Percentiles rank a stretch among this genome's conserved stretches.
Evolutionary conservation across 345 rosid genomes (phyloP).

Genomic region (Luvunga scandens): DNA sequence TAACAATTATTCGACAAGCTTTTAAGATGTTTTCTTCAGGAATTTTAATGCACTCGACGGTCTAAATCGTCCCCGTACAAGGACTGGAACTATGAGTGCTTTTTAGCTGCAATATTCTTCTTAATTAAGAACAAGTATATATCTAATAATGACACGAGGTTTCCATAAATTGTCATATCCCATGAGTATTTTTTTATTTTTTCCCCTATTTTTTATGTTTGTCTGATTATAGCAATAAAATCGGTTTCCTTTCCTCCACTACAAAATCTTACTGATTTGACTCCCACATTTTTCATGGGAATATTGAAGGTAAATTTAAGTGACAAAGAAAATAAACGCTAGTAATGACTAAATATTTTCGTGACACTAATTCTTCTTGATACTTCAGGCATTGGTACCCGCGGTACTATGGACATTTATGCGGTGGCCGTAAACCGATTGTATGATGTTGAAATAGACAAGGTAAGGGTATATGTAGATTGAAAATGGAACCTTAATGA

Average conservation of each 20-base stretch:
- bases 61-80: constrained; percentile 28
- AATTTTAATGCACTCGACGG: constrained; percentile 3
- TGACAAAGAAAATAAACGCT: background rate
- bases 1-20: background rate
- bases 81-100: constrained; percentile 24
- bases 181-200: background rate
- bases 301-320: constrained; percentile 20
- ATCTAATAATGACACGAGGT: too few relatives aligned
- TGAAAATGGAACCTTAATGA: background rate
- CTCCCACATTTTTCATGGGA: constrained; percentile 5
- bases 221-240: constrained; percentile 25
- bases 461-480: constrained; percentile 15
- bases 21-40: background rate
- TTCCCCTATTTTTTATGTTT: background rate
- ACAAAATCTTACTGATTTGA: too few relatives aligned
- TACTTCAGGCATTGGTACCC: constrained; percentile 26
- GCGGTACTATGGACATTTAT: constrained; percentile 27
- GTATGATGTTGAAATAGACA: constrained; percentile 31
- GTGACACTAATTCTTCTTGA: background rate
- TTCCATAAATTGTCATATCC: too few relatives aligned
- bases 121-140: too few relatives aligned
- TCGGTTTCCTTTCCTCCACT: constrained; percentile 29
- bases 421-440: constrained; percentile 30
- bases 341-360: too few relatives aligned
- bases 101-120: background rate